Base-by-base conservation (phyloP, 2,329 filamentous ascomycete genomes). In the Fusarium liriodendri region DNA sequence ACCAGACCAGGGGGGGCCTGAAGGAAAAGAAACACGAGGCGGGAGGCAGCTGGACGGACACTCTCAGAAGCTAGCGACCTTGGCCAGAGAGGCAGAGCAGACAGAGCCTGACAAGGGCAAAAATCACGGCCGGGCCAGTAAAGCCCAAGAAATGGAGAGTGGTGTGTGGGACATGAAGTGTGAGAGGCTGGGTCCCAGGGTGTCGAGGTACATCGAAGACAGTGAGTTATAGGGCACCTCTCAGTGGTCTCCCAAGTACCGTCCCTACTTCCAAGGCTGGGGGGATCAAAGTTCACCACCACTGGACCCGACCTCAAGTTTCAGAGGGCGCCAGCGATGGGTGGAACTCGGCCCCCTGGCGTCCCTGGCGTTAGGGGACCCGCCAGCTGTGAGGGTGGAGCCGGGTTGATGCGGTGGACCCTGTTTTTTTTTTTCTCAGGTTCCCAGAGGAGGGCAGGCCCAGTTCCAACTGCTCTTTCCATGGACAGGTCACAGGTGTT, bases 271-370 rank as follows among this genome's bases (percentile, higher is more conserved):
- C 33, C 54, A 40, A n/a, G 25, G 18, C 42, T 42, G 29, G 67
- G 58, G 29, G 29, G 59, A 29, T 54, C 45, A 73, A 40, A 73
- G 71, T 62, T 69, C 67, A 74, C 47, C 27, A 32, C 47, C 27
- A n/a, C 27, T 32, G 27, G 47, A 52, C 47, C 47, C 18, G 47
- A 52, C 47, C 47, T 64, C 60, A 61, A 67, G 72, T 74, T 74
- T 75, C 72, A 74, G 72, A 74, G 72, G 72, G 72, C 72, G 71
- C 69, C 72, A 75, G 63, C 61, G 66, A 32, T 55, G 52, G 20
- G 61, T 72, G 61, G 70, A 52, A 62, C 62, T 66, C 52, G 61
- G 45, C 69, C 72, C 72, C 72, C 72, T 74, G 66, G 72, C 72
- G 60, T 70, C 72, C 65, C 58, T 65, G 68, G 68, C 68, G 72